Evolutionary conservation across 495 filamentous ascomycete genomes (phyloP).

Genomic region (Penicillium samsonianum): DNA sequence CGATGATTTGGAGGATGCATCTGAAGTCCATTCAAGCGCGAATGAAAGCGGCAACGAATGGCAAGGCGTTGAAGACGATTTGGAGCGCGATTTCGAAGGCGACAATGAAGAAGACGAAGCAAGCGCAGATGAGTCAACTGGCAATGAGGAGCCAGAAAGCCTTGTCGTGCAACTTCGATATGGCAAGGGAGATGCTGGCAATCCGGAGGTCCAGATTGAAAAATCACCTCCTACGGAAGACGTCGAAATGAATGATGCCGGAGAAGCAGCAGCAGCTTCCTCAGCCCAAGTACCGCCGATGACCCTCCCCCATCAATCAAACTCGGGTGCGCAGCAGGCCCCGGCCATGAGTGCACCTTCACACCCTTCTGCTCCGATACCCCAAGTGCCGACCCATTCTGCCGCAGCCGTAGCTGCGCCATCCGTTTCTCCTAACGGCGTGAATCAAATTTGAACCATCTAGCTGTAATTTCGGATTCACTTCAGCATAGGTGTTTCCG

Average conservation of each 20-base stretch:
- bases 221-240: constrained; percentile 25
- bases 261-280: constrained; percentile 4
- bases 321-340: constrained; percentile 1
- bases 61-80: constrained; percentile 71
- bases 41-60: constrained; percentile 65
- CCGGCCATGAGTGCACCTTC: constrained; percentile 5
- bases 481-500: not conserved
- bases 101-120: constrained; percentile 65
- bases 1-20: constrained; percentile 67
- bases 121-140: constrained; percentile 58
- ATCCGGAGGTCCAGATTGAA: constrained; percentile 21
- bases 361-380: not conserved
- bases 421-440: constrained; percentile 13
- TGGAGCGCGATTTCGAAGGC: constrained; percentile 66
- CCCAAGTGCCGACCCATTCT: not conserved
- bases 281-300: constrained; percentile 9
- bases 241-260: constrained; percentile 16
- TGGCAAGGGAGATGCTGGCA: constrained; percentile 35
- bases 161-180: constrained; percentile 68
- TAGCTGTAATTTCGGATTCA: constrained; percentile 4
- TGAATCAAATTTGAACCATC: constrained; percentile 6
- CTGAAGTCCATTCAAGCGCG: constrained; percentile 55
- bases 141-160: constrained; percentile 56
- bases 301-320: not conserved
- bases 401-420: not conserved